Conservation (phyloP, 192 early-diverging fungal genomes). For the Backusella psychrophila region DNA sequence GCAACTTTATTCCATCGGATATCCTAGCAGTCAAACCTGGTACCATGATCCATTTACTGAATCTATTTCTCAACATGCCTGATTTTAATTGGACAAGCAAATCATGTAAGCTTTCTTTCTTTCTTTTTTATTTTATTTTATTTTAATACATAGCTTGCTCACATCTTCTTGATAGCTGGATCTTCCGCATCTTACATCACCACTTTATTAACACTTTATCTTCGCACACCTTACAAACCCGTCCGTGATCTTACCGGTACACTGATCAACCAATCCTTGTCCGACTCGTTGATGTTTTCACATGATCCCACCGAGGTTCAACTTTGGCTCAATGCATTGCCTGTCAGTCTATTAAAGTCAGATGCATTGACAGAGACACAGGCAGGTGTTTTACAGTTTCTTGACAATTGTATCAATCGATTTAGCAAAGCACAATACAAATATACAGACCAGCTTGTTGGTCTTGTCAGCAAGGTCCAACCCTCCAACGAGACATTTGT, state of each 20-base stretch:
- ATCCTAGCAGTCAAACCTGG: conserved; percentile 48
- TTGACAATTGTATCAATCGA: conserved; percentile 62
- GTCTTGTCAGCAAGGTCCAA: conserved; percentile 39
- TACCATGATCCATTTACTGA: conserved; percentile 58
- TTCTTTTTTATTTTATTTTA: not conserved
- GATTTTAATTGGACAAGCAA: conserved; percentile 75
- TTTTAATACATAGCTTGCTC: not conserved
- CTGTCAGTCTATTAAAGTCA: conserved; percentile 21
- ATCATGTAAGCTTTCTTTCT: conserved; percentile 46
- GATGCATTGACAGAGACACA: conserved; percentile 29
- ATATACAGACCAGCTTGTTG: conserved; percentile 54
- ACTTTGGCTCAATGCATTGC: conserved; percentile 60
- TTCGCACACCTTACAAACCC: conserved; percentile 44
- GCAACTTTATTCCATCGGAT: conserved; percentile 69
- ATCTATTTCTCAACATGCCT: conserved; percentile 53
- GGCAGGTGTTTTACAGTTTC: conserved; percentile 50
- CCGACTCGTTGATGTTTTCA: conserved; percentile 57
- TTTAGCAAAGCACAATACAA: conserved; percentile 58
- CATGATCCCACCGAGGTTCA: conserved; percentile 53
- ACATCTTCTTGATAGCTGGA: conserved; percentile 27
- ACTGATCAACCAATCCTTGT: conserved; percentile 46
- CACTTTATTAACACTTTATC: conserved; percentile 51
- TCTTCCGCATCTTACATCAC: conserved; percentile 50
- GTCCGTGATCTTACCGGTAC: conserved; percentile 41
- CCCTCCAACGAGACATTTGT: not conserved